phyloP scores from a whole-genome alignment of 176 grass and related monocot genomes.

The Rhynchospora breviuscula region DNA sequence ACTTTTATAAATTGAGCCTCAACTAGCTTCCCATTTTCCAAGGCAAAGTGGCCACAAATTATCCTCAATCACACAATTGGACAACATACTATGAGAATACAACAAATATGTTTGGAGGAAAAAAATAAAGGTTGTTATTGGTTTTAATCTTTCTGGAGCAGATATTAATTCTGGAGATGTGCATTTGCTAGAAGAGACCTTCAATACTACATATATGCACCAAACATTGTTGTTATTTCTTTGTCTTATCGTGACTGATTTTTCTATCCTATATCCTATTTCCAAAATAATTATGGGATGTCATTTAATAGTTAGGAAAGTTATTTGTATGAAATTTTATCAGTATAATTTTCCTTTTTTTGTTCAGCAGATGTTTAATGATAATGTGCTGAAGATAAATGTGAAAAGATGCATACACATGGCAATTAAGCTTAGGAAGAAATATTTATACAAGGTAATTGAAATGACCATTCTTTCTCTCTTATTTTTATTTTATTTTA shows the following conservation, averaged over 20 bases:
- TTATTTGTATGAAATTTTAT: neutral
- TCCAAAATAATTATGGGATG: neutral
- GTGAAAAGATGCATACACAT: constrained; percentile 80
- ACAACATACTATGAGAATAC: neutral
- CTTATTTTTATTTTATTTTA: neutral
- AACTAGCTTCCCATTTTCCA: neutral
- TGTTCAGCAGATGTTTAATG: constrained; percentile 79
- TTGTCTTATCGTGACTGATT: neutral
- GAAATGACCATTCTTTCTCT: neutral
- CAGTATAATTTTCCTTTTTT: neutral
- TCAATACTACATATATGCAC: neutral
- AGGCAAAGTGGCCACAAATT: neutral
- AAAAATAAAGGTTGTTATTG: neutral
- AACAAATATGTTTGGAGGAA: neutral
- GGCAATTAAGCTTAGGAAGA: constrained; percentile 89
- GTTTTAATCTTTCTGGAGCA: neutral
- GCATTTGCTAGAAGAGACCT: neutral
- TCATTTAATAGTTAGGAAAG: neutral
- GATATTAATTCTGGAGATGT: neutral
- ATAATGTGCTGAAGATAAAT: constrained; percentile 88
- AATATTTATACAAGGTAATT: constrained; percentile 62
- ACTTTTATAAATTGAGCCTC: neutral
- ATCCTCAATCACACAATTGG: neutral
- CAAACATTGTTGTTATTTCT: neutral
- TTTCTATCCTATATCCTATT: neutral